phyloP scores from a whole-genome alignment of 2,329 filamentous ascomycete species.

The Massarina eburnea region DNA sequence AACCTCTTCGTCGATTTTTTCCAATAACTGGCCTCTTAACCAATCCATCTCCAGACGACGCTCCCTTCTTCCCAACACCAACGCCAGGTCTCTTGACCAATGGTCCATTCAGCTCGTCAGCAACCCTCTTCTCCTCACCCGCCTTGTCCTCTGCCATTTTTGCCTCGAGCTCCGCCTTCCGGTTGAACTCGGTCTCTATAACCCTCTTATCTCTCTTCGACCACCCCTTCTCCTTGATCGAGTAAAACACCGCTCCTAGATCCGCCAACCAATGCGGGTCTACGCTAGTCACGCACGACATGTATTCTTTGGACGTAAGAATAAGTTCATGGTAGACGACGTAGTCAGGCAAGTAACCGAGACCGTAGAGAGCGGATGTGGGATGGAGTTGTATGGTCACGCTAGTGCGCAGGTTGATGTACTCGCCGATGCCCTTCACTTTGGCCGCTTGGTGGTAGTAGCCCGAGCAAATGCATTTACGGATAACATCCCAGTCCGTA shows the following conservation, averaged over 20 bases:
- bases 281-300: constrained; percentile 93
- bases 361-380: constrained; percentile 87
- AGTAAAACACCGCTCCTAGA: constrained; percentile 95
- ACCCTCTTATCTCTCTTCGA: constrained; percentile 82
- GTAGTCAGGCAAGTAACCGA: constrained; percentile 93
- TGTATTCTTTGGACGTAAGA: constrained; percentile 95
- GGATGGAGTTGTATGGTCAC: constrained; percentile 94
- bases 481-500: constrained; percentile 94
- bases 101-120: constrained; percentile 37
- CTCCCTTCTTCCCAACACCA: constrained; percentile 35
- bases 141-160: constrained; percentile 88
- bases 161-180: constrained; percentile 87
- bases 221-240: constrained; percentile 95
- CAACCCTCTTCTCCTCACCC: constrained; percentile 59
- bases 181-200: constrained; percentile 88
- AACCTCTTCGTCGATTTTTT: constrained; percentile 24
- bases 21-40: constrained; percentile 45
- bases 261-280: constrained; percentile 98
- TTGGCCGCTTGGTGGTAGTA: constrained; percentile 98
- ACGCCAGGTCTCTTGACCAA: constrained; percentile 25
- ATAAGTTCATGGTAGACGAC: constrained; percentile 98
- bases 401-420: constrained; percentile 92
- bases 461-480: constrained; percentile 94
- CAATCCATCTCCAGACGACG: constrained; percentile 33
- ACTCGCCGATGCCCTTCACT: constrained; percentile 95